Percentiles rank a stretch among this genome's conserved stretches.
Evolutionary conservation across 257 asterid genomes (phyloP).

Genomic region (Verbascum thapsus): DNA sequence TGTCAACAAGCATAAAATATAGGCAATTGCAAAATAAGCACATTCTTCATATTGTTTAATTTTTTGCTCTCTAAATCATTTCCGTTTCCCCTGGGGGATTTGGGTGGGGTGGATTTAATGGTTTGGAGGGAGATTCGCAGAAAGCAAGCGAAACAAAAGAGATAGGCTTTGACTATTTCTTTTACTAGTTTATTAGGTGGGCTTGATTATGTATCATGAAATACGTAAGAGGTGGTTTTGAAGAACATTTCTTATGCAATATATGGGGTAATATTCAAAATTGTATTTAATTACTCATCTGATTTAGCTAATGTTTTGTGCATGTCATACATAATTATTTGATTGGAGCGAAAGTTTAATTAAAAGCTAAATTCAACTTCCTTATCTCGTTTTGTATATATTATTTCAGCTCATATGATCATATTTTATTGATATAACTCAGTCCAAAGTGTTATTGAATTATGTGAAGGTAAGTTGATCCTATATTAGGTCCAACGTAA

Average conservation of each 20-base stretch:
- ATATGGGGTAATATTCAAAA: background rate
- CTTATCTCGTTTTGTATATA: background rate
- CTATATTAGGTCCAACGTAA: background rate
- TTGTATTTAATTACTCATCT: constrained; percentile 6
- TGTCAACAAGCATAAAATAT: constrained; percentile 7
- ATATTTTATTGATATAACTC: constrained; percentile 1
- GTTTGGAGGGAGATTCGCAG: constrained; percentile 4
- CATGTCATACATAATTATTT: constrained; percentile 5
- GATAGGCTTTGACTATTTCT: background rate
- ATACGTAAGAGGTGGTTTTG: background rate
- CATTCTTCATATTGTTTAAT: constrained; percentile 7
- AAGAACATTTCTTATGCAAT: constrained; percentile 8
- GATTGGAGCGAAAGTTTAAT: background rate
- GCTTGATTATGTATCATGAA: background rate
- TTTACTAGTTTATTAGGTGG: background rate
- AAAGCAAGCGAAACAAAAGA: background rate
- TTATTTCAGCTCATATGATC: background rate
- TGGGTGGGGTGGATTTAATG: background rate
- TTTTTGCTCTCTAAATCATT: background rate
- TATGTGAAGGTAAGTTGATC: background rate
- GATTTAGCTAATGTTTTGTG: constrained; percentile 1
- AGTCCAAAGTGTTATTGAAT: background rate
- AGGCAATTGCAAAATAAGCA: background rate
- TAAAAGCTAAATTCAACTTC: background rate
- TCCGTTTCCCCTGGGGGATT: background rate